Evolutionary conservation across 192 early-diverging fungal species (phyloP).

Genomic region (Lobosporangium transversale): DNA sequence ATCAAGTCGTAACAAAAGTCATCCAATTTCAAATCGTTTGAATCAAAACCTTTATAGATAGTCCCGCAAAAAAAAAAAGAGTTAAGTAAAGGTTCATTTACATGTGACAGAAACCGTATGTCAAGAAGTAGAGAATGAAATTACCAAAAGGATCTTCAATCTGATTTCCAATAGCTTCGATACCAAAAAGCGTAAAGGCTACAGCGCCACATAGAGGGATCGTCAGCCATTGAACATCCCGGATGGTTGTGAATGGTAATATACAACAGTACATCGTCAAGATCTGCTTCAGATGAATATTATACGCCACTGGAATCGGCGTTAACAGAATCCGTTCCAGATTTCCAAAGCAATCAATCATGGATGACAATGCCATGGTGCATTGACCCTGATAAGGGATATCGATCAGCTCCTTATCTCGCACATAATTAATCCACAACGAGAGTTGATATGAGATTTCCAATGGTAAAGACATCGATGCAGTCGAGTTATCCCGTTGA

Average conservation of each 20-base stretch:
- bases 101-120: not conserved
- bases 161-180: slow-evolving; percentile 79
- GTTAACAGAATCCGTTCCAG: slow-evolving; percentile 78
- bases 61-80: not conserved
- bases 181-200: slow-evolving; percentile 77
- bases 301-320: slow-evolving; percentile 82
- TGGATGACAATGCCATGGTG: slow-evolving; percentile 60
- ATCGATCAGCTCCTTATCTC: slow-evolving; percentile 60
- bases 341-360: slow-evolving; percentile 67
- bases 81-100: too few relatives aligned
- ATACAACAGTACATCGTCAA: slow-evolving; percentile 71
- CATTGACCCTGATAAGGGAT: slow-evolving; percentile 58
- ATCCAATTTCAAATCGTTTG: slow-evolving; percentile 65
- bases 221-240: slow-evolving; percentile 67
- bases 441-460: slow-evolving; percentile 59
- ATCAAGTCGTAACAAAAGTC: slow-evolving; percentile 64
- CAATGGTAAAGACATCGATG: slow-evolving; percentile 61
- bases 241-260: slow-evolving; percentile 79
- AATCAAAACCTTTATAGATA: slow-evolving; percentile 54
- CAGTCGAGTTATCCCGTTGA: slow-evolving; percentile 29
- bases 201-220: slow-evolving; percentile 71
- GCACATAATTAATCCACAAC: slow-evolving; percentile 62
- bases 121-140: not conserved
- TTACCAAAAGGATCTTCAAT: slow-evolving; percentile 85
- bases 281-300: slow-evolving; percentile 82